A percentile compares a stretch with the other conserved stretches of the same genome.
Evolutionary conservation across 2,329 filamentous ascomycete genomes (phyloP).

Genomic region (Nemania serpens): DNA sequence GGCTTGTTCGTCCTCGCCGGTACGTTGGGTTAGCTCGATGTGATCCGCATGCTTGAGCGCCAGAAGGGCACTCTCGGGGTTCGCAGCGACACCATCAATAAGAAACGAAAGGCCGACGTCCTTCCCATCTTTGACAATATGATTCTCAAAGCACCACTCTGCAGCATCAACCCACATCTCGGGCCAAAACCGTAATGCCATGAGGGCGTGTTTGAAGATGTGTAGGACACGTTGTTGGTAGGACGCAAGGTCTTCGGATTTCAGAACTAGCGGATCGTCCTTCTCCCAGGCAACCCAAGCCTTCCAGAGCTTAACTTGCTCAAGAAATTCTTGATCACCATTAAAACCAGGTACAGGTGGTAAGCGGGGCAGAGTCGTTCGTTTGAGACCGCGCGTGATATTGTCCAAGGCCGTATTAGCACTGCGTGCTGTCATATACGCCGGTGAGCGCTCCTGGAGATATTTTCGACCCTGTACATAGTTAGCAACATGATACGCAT

Average conservation of each 20-base stretch:
- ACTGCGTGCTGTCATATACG: conserved; percentile 94
- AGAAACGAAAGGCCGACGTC: conserved; percentile 75
- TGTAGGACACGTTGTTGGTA: conserved; percentile 83
- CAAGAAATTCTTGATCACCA: conserved; percentile 80
- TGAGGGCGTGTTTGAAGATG: conserved; percentile 90
- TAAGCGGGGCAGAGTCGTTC: conserved; percentile 78
- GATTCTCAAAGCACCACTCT: conserved; percentile 87
- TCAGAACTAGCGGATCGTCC: conserved; percentile 84
- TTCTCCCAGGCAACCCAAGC: conserved; percentile 96
- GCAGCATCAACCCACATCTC: conserved; percentile 95
- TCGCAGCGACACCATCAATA: conserved; percentile 80
- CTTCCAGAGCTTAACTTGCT: conserved; percentile 89
- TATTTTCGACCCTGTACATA: conserved; percentile 82
- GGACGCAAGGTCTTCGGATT: conserved; percentile 74
- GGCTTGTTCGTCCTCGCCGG: conserved; percentile 75
- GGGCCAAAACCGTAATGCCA: conserved; percentile 92
- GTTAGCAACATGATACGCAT: conserved; percentile 26
- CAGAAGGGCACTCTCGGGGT: conserved; percentile 90
- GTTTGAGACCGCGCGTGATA: conserved; percentile 74
- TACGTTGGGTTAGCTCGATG: conserved; percentile 76
- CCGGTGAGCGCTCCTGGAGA: conserved; percentile 86
- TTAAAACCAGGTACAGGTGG: conserved; percentile 86
- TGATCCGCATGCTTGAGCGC: conserved; percentile 89
- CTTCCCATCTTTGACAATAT: conserved; percentile 60
- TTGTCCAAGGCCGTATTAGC: conserved; percentile 91